Evolutionary conservation across 2,329 filamentous ascomycete genomes (phyloP).

Genomic region (Fonsecaea multimorphosa): DNA sequence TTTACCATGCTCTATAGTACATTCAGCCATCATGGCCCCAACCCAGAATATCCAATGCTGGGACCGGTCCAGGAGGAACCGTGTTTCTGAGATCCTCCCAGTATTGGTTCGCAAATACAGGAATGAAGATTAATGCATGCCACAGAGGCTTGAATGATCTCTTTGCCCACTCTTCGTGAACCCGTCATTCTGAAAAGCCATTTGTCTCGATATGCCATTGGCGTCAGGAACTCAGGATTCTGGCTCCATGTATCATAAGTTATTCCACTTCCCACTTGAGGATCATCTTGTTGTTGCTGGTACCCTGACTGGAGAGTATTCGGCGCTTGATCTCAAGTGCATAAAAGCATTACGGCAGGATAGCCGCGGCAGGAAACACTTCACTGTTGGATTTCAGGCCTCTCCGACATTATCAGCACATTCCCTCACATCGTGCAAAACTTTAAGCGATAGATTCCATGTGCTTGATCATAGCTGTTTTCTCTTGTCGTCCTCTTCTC

Average conservation of each 20-base stretch:
- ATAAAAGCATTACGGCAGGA: neutral
- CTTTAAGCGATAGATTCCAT: neutral
- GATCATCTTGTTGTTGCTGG: neutral
- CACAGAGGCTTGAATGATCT: too few relatives aligned
- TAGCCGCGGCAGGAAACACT: neutral
- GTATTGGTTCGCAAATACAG: neutral
- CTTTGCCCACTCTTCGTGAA: too few relatives aligned
- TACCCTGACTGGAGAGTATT: neutral
- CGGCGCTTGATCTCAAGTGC: neutral
- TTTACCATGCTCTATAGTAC: neutral
- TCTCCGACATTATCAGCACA: neutral
- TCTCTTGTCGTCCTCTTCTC: slow-evolving; percentile 45
- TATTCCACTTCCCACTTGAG: neutral
- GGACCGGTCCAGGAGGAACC: neutral
- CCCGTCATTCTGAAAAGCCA: too few relatives aligned
- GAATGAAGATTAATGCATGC: neutral
- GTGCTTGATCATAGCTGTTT: neutral
- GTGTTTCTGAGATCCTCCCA: neutral
- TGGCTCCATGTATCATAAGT: neutral
- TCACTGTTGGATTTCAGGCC: neutral
- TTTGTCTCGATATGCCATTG: too few relatives aligned
- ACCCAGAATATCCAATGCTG: neutral
- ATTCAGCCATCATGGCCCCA: neutral
- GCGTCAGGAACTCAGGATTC: too few relatives aligned
- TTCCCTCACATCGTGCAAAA: neutral